phyloP scores from a whole-genome alignment of 805 yeast genomes.

The Yarrowia osloensis region DNA sequence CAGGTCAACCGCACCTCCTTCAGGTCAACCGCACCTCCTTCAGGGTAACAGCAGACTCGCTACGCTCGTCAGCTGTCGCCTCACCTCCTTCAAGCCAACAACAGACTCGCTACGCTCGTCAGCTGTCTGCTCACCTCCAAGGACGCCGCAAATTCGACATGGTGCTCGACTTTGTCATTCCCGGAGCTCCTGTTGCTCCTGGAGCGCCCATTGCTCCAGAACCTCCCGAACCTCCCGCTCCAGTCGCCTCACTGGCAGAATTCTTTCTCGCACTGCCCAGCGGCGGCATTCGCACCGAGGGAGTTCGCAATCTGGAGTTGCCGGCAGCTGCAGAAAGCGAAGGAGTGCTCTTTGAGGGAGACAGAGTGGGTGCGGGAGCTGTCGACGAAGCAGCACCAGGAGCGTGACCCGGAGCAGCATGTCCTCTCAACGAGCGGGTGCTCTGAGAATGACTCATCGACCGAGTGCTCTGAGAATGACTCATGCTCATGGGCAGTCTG shows the following conservation, averaged over 20 bases:
- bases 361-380: neutral
- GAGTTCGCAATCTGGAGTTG: constrained; percentile 3
- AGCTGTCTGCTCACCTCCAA: neutral
- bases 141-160: constrained; percentile 8
- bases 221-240: too few species aligned
- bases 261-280: neutral
- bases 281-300: constrained; percentile 5
- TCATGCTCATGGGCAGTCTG: neutral
- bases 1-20: too few species aligned
- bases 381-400: neutral
- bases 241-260: constrained; percentile 5
- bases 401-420: neutral
- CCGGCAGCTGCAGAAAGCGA: constrained; percentile 15
- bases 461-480: neutral
- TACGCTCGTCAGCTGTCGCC: too few species aligned
- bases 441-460: neutral
- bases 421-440: neutral
- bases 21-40: too few species aligned
- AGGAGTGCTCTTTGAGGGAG: constrained; percentile 6
- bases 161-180: constrained; percentile 5
- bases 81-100: too few species aligned
- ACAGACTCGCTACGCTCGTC: too few species aligned
- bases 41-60: too few species aligned
- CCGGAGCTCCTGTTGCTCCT: too few species aligned
- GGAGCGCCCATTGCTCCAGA: too few species aligned